Evolutionary conservation across 441 rosid genomes (phyloP).

Genomic region (Gossypium schwendimanii): DNA sequence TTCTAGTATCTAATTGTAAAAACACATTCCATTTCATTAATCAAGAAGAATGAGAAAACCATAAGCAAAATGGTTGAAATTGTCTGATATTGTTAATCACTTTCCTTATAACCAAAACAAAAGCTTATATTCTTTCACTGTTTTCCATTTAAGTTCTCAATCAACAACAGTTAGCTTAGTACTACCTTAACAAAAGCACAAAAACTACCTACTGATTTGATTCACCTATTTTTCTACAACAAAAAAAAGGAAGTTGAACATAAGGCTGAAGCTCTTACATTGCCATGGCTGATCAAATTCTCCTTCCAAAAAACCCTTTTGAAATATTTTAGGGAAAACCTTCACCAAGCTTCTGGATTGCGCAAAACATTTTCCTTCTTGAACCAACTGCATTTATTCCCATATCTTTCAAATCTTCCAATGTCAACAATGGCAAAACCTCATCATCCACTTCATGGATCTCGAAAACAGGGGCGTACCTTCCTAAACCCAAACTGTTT

Average conservation of each 20-base stretch:
- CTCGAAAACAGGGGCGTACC: slow-evolving; percentile 83
- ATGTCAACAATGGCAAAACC: slow-evolving; percentile 79
- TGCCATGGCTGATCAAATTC: slow-evolving; percentile 30
- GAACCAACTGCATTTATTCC: slow-evolving; percentile 95
- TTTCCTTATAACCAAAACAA: slow-evolving; percentile 6
- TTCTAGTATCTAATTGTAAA: not conserved
- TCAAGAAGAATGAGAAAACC: slow-evolving; percentile 23
- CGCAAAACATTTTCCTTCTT: slow-evolving; percentile 84
- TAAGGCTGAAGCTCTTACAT: slow-evolving; percentile 41
- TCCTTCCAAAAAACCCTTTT: slow-evolving; percentile 7
- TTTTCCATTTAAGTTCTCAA: slow-evolving; percentile 16
- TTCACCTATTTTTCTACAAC: slow-evolving; percentile 12
- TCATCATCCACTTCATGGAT: slow-evolving; percentile 95
- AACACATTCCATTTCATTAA: not conserved
- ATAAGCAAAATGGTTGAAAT: not conserved
- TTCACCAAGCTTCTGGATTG: slow-evolving; percentile 76
- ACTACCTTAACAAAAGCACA: slow-evolving; percentile 7
- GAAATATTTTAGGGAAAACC: slow-evolving; percentile 56
- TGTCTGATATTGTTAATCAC: slow-evolving; percentile 9
- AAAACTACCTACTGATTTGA: slow-evolving; percentile 18
- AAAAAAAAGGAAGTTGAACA: slow-evolving; percentile 45
- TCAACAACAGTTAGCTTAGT: slow-evolving; percentile 10
- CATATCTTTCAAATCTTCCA: slow-evolving; percentile 98
- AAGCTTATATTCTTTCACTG: slow-evolving; percentile 41
- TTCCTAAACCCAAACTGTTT: slow-evolving; percentile 71